Percentiles rank a stretch among this genome's conserved stretches.
These are phyloP conservation scores for Boeremia exigua DNA, from an alignment of 2,329 filamentous ascomycete species.

Conservation along the genomic window DNA sequence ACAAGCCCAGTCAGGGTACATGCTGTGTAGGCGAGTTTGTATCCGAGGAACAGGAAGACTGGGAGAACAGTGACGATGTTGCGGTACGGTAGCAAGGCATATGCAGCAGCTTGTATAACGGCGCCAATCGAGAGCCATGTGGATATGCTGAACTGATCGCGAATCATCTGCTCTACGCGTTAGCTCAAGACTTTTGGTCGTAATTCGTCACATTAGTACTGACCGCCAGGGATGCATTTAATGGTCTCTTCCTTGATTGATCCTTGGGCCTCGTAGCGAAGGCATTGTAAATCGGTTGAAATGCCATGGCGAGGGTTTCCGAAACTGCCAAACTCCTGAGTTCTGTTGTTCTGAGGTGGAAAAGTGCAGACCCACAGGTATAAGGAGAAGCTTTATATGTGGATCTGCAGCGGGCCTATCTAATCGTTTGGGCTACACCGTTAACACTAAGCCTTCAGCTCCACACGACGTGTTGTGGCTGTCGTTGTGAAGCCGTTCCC, in stretches of 20 bases:
- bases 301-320: background rate
- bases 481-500: background rate
- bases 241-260: background rate
- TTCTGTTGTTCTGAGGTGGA: background rate
- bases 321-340: background rate
- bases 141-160: conserved; percentile 13
- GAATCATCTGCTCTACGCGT: background rate
- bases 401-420: background rate
- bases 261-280: conserved; percentile 2
- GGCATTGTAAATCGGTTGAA: background rate
- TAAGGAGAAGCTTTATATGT: conserved; percentile 1
- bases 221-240: background rate
- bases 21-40: conserved; percentile 9
- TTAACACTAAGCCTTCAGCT: background rate
- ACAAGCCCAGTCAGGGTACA: conserved; percentile 1
- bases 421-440: background rate
- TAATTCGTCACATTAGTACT: background rate
- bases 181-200: background rate
- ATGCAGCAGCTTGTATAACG: conserved; percentile 8
- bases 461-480: background rate
- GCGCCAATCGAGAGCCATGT: conserved; percentile 19
- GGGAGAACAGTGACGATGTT: conserved; percentile 19
- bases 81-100: conserved; percentile 10
- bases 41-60: conserved; percentile 9
- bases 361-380: background rate